Percentiles rank a stretch among this genome's conserved stretches.
Conservation (phyloP, 83 land plant genomes). For the Thuja plicata region DNA sequence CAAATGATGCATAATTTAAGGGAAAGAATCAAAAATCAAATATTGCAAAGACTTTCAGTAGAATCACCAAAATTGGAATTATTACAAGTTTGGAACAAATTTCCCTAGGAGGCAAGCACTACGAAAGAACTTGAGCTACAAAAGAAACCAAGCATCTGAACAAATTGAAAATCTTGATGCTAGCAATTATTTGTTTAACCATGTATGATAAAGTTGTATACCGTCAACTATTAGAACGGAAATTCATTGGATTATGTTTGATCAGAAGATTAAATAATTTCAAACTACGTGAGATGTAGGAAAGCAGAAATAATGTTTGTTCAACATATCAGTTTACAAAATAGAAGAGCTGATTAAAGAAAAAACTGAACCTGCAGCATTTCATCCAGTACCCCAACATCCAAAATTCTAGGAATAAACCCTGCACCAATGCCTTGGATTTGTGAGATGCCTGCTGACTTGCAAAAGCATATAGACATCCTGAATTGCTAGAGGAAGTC, state of each 20-base stretch:
- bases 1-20: not conserved
- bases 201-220: not conserved
- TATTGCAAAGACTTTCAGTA: not conserved
- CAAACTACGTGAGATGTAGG: not conserved
- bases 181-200: not conserved
- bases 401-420: constrained; percentile 50
- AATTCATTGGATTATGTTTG: not conserved
- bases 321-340: not conserved
- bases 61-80: not conserved
- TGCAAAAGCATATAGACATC: not conserved
- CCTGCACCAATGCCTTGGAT: constrained; percentile 51
- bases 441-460: constrained; percentile 23
- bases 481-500: not conserved
- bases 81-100: not conserved
- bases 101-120: not conserved
- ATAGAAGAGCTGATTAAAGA: not conserved
- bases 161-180: not conserved
- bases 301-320: not conserved
- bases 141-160: not conserved
- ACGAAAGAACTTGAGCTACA: not conserved
- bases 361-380: constrained; percentile 40
- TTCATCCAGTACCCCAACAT: constrained; percentile 52
- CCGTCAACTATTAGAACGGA: not conserved
- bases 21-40: too few relatives aligned
- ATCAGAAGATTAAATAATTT: not conserved